A percentile compares a stretch with the other conserved stretches of the same genome.
Conservation (phyloP, 2,329 filamentous ascomycete genomes). For the Nemania bipapillata region DNA sequence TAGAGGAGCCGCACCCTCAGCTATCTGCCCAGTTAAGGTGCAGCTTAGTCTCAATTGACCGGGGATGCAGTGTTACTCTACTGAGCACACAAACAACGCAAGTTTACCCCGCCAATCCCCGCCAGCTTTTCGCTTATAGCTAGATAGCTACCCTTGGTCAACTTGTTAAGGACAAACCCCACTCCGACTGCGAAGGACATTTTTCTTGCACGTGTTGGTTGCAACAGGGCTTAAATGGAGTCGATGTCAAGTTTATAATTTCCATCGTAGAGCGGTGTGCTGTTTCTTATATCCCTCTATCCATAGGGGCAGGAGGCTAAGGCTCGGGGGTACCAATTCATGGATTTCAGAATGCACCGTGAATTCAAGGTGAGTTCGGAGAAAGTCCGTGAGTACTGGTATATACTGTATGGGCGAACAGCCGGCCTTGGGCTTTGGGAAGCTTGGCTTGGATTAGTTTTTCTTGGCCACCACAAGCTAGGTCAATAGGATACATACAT, state of each 20-base stretch:
- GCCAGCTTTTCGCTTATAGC: conserved; percentile 14
- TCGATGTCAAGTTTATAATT: conserved; percentile 20
- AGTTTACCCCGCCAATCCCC: conserved; percentile 38
- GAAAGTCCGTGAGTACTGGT: conserved; percentile 5
- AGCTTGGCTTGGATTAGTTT: conserved; percentile 15
- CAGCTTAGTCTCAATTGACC: not conserved
- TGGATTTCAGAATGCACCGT: conserved; percentile 9
- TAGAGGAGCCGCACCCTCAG: not conserved
- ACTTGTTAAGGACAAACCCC: conserved; percentile 11
- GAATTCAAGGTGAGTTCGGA: conserved; percentile 20
- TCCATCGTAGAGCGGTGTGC: conserved; percentile 30
- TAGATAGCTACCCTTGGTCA: conserved; percentile 19
- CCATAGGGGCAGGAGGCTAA: not conserved
- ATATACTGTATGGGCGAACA: not conserved
- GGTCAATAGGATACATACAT: not conserved
- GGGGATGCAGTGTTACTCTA: conserved; percentile 24
- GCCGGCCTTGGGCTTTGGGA: not conserved
- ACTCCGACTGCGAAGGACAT: conserved; percentile 25
- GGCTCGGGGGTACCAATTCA: not conserved
- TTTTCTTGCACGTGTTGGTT: conserved; percentile 35
- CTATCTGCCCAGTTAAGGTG: not conserved
- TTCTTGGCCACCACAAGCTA: conserved; percentile 26
- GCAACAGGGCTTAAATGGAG: conserved; percentile 25
- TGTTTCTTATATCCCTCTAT: not conserved
- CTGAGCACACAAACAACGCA: conserved; percentile 9